Base-by-base conservation (phyloP, 805 yeast genomes). In the Nakazawaea ernobii region DNA sequence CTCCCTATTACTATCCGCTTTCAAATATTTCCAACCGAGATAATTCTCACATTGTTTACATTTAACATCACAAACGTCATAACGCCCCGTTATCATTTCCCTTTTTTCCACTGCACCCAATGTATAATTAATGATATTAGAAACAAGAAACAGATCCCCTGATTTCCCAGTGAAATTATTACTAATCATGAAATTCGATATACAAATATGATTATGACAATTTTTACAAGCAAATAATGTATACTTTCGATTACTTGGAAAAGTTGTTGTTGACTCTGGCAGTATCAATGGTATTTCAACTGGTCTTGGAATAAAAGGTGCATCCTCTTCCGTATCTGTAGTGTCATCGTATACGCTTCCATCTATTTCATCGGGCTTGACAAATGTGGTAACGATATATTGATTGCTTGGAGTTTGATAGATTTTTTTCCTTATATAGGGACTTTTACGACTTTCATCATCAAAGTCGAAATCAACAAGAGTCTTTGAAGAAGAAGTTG, bases 11-110 rank as follows among this genome's bases (percentile, higher is more conserved):
- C 65, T 60, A 30, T 68, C 70, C 39, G 84, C 73, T 53, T 67
- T 67, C 35, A 80, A 57, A 55, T 83, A 83, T 50, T 73, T 75
- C 89, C 89, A 83, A 3, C 88, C 89, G 14, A 83, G 64, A 45
- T 73, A 62, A 5, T 62, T 59, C 43, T 66, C 64, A 57, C 89
- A 83, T 52, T 74, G 75, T 39, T 71, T 74, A 55, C 89, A 83
- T 33, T 56, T 55, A 29, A 81, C 70, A 54, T 80, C 83, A 50
- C 80, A 73, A 2, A 83, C 84, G 0, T 67, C 56, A 54, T 80
- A 83, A 24, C 58, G 58, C 0, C 88, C 89, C 0, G 87, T 81
- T 28, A 74, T 65, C 88, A 83, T 82, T 35, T 66, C 26, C 24
- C 41, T 40, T 32, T 35, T 40, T 39, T 59, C 60, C 11, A 51